Evolutionary conservation across 169 alveolate species (phyloP), one percentile per base, ranked within the genome.

Genomic region (Plasmodium yoelii): DNA sequence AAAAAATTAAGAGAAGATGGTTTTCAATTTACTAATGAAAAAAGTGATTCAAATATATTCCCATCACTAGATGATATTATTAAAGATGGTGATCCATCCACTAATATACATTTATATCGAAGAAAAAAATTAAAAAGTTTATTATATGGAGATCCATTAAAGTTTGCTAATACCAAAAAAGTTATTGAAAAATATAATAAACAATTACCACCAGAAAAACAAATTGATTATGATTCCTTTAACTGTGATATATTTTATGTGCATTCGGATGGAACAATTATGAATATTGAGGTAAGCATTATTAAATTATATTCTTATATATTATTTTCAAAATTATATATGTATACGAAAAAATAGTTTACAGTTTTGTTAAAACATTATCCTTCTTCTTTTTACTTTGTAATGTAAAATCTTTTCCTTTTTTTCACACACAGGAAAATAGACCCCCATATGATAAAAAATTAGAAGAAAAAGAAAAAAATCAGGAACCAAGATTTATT

Each of bases 261-360:
- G 65, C 96, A 93, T 75, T 93, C 96, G 13, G 93, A 93, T 73
- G 96, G 96, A 22, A 93, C 96, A 13, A 93, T 93, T 39, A 93
- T 93, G 72, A 87, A 93, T 56, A 90, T 93, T 26, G 93, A 90
- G 56, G 96, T 92, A 75, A 61, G 90, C 60, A 60, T 39, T 44
- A 73, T 60, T 15, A 46, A 13, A 12, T 34, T 34, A 34, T 34
- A 34, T 34, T 34, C 6, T 28, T 34, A 34, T 34, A 34, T 34
- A 34, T 34, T 34, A 34, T 34, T 34, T 34, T 34, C 42, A 34
- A 34, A 34, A 5, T 34, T 34, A 34, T 3, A 34, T 34, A 34
- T 34, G 42, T 34, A 34, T 6, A 5, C 42, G 42, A 34, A 34
- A 34, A 34, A 34, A 3, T 0, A 3, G 42, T 34, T 34, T 34